phyloP scores from a whole-genome alignment of 495 filamentous ascomycete species.

The Podospora pseudocomata region DNA sequence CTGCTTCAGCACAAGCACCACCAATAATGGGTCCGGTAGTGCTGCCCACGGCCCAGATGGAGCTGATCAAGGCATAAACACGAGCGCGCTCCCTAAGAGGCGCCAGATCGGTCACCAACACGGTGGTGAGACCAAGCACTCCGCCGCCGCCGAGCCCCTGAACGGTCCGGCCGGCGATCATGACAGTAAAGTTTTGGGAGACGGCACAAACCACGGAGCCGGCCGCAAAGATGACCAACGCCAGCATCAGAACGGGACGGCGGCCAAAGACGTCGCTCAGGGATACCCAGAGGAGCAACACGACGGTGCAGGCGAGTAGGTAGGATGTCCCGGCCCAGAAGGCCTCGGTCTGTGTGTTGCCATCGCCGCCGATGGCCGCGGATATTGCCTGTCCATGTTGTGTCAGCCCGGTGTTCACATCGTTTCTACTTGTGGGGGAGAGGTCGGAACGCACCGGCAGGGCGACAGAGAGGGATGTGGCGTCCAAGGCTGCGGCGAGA shows the following conservation, averaged over 20 bases:
- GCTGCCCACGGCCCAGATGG: conserved; percentile 36
- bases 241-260: conserved; percentile 63
- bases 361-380: neutral
- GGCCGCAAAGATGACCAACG: conserved; percentile 57
- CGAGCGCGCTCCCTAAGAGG: conserved; percentile 37
- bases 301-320: conserved; percentile 47
- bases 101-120: conserved; percentile 62
- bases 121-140: conserved; percentile 66
- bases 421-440: neutral
- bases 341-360: conserved; percentile 34
- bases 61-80: conserved; percentile 35
- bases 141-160: conserved; percentile 76
- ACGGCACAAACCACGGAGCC: conserved; percentile 65
- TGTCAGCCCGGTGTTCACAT: neutral
- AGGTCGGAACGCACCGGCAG: neutral
- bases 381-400: neutral
- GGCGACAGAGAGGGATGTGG: neutral
- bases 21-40: conserved; percentile 38
- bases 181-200: conserved; percentile 59
- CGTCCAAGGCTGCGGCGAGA: neutral
- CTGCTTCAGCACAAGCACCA: conserved; percentile 34
- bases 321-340: conserved; percentile 60
- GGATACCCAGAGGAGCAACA: conserved; percentile 41
- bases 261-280: conserved; percentile 68
- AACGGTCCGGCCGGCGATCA: conserved; percentile 65